Percentiles rank a stretch among this genome's conserved stretches.
Conservation (phyloP, 2,329 filamentous ascomycete genomes). For the Anisogramma anomala region DNA sequence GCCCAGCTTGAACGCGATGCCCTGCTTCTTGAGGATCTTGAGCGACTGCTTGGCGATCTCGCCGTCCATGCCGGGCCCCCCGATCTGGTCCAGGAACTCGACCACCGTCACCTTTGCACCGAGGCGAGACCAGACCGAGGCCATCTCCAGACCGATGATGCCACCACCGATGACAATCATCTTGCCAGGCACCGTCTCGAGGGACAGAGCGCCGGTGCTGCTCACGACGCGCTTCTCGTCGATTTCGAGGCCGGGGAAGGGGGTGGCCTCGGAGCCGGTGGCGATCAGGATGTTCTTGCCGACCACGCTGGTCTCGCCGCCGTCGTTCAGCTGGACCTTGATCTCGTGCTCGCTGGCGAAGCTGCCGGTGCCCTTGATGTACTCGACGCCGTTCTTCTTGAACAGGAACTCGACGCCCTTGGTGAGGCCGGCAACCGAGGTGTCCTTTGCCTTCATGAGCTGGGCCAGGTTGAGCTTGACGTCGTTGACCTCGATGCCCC, state of each 20-base stretch:
- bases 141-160: slow-evolving; percentile 99
- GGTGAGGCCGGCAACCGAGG: slow-evolving; percentile 75
- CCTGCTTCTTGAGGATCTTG: slow-evolving; percentile 92
- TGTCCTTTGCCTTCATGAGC: slow-evolving; percentile 99
- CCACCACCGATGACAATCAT: slow-evolving; percentile 96
- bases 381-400: slow-evolving; percentile 99
- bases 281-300: slow-evolving; percentile 98
- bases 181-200: slow-evolving; percentile 86
- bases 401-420: slow-evolving; percentile 97
- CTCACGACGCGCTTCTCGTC: slow-evolving; percentile 97
- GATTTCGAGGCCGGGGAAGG: slow-evolving; percentile 89
- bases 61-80: slow-evolving; percentile 91
- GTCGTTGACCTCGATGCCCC: slow-evolving; percentile 93
- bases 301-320: slow-evolving; percentile 74
- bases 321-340: slow-evolving; percentile 80
- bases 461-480: slow-evolving; percentile 90
- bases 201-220: slow-evolving; percentile 84
- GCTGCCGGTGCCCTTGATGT: slow-evolving; percentile 83
- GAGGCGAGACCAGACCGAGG: slow-evolving; percentile 89
- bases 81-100: slow-evolving; percentile 91
- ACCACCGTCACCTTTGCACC: slow-evolving; percentile 94
- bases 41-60: slow-evolving; percentile 87
- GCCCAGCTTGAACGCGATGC: slow-evolving; percentile 94
- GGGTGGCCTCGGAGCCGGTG: slow-evolving; percentile 88
- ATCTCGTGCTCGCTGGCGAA: slow-evolving; percentile 85